Conservation (phyloP, 495 filamentous ascomycete species). For the Penicillium atrosanguineum region DNA sequence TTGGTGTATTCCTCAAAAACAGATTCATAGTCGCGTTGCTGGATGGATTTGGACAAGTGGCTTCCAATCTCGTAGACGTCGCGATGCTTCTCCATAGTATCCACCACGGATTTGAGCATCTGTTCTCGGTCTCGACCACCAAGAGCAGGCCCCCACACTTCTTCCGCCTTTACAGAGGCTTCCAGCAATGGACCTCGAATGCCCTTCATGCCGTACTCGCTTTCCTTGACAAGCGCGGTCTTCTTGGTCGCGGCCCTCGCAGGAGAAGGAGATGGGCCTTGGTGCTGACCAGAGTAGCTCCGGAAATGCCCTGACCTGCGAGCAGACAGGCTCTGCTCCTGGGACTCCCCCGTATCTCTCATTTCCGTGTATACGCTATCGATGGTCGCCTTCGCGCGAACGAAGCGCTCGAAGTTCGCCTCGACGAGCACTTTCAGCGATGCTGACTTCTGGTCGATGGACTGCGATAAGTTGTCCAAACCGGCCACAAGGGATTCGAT, state of each 20-base stretch:
- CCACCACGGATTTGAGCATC: constrained; percentile 69
- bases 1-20: constrained; percentile 82
- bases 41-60: constrained; percentile 78
- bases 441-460: constrained; percentile 95
- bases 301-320: constrained; percentile 64
- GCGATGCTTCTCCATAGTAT: constrained; percentile 71
- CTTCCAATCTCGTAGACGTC: constrained; percentile 77
- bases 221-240: constrained; percentile 88
- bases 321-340: constrained; percentile 52
- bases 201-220: constrained; percentile 88
- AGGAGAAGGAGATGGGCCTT: constrained; percentile 34
- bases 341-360: constrained; percentile 76
- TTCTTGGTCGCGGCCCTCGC: constrained; percentile 53
- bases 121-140: constrained; percentile 91
- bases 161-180: constrained; percentile 88
- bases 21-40: constrained; percentile 81
- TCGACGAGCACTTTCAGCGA: constrained; percentile 94
- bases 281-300: constrained; percentile 48
- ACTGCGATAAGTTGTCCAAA: constrained; percentile 75
- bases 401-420: constrained; percentile 96
- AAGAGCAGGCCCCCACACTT: constrained; percentile 93
- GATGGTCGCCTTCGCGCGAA: constrained; percentile 92
- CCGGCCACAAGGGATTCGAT: constrained; percentile 76
- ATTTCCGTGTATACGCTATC: constrained; percentile 98
- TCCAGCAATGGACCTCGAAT: constrained; percentile 86